Percentiles rank a stretch among this genome's conserved stretches.
Evolutionary conservation across 164 flowering plant genomes (phyloP).

Genomic region (Macadamia tetraphylla): DNA sequence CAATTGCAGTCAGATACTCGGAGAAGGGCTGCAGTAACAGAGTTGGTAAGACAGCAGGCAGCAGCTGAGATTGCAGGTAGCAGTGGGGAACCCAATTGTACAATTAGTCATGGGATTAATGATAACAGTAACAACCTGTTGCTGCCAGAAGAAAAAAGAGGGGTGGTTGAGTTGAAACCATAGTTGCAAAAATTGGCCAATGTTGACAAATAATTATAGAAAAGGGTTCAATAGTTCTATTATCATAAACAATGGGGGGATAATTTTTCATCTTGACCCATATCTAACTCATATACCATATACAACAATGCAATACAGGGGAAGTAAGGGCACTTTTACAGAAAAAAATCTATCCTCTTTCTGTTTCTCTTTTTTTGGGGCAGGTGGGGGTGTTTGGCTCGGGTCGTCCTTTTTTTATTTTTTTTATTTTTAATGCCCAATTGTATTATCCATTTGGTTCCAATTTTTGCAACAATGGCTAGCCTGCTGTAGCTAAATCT

Average conservation of each 20-base stretch:
- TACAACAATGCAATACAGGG: background rate
- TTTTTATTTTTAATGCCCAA: too few relatives aligned
- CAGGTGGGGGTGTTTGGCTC: background rate
- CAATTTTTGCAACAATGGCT: too few relatives aligned
- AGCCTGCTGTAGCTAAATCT: too few relatives aligned
- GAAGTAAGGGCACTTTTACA: background rate
- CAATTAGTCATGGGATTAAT: background rate
- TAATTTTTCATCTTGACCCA: too few relatives aligned
- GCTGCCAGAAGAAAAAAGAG: background rate
- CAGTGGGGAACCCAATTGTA: background rate
- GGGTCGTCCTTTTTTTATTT: background rate
- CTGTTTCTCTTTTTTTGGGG: background rate
- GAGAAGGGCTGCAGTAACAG: conserved; percentile 21
- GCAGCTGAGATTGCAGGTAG: conserved; percentile 21
- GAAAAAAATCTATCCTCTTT: background rate
- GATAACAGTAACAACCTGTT: background rate
- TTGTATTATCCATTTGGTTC: too few relatives aligned
- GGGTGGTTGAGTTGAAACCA: background rate
- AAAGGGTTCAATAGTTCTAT: background rate
- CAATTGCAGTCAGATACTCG: conserved; percentile 25
- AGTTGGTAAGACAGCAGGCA: conserved; percentile 25
- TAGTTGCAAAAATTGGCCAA: background rate
- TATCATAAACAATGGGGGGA: too few relatives aligned
- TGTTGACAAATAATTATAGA: background rate
- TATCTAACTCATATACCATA: background rate